phyloP scores from a whole-genome alignment of 495 filamentous ascomycete species.

The Aspergillus kassunensis region DNA sequence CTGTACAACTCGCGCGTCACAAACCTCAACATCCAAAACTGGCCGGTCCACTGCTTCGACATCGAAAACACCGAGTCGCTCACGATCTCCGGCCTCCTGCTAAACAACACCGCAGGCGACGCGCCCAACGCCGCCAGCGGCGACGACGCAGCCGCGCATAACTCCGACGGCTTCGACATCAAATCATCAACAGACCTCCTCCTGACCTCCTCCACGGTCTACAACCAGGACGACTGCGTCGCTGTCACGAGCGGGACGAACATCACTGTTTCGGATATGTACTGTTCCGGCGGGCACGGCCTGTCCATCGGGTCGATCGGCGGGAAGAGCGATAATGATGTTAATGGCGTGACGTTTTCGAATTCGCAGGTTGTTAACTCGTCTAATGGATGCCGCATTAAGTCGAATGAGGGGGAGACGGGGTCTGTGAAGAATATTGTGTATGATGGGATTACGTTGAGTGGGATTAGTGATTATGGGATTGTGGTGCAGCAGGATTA shows the following conservation, averaged over 20 bases:
- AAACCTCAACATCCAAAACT: too few relatives aligned
- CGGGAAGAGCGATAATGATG: conserved; percentile 44
- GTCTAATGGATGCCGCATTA: conserved; percentile 42
- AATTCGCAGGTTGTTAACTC: conserved; percentile 28
- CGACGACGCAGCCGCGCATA: too few relatives aligned
- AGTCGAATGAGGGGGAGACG: conserved; percentile 38
- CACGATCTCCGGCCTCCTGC: too few relatives aligned
- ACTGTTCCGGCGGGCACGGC: conserved; percentile 44
- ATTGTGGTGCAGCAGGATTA: conserved; percentile 48
- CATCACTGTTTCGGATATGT: conserved; percentile 21
- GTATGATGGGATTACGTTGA: conserved; percentile 38
- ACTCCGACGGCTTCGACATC: conserved; percentile 40
- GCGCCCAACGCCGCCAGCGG: too few relatives aligned
- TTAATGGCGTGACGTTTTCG: conserved; percentile 37
- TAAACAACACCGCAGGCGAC: too few relatives aligned
- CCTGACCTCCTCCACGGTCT: conserved; percentile 25
- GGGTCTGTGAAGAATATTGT: conserved; percentile 37
- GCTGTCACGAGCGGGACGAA: conserved; percentile 37
- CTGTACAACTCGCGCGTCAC: too few relatives aligned
- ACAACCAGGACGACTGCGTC: conserved; percentile 47
- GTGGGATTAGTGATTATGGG: conserved; percentile 41
- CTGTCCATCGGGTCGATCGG: conserved; percentile 46
- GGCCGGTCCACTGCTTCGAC: too few relatives aligned
- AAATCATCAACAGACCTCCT: conserved; percentile 24
- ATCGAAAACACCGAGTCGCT: too few relatives aligned